Percentiles rank a stretch among this genome's conserved stretches.
Conservation (phyloP, 2,329 filamentous ascomycete genomes). For the Pestalotiopsis sp. region DNA sequence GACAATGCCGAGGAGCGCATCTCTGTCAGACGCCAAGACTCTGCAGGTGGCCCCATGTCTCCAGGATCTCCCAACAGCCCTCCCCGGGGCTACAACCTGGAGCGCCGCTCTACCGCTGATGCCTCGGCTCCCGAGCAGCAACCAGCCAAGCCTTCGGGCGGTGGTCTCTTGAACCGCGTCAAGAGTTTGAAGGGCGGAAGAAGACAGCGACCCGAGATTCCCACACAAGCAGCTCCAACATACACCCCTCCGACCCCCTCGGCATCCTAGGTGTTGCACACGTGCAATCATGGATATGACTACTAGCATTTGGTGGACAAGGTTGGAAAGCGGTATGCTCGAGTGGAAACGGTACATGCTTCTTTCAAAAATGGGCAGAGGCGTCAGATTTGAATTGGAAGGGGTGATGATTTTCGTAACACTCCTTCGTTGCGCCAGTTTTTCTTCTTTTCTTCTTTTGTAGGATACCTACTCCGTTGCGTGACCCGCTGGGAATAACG, state of each 20-base stretch:
- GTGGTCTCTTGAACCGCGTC: slow-evolving; percentile 75
- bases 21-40: slow-evolving; percentile 43
- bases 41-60: slow-evolving; percentile 29
- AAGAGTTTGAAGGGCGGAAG: slow-evolving; percentile 79
- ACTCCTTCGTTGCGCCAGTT: slow-evolving; percentile 2
- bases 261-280: not conserved
- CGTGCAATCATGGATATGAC: not conserved
- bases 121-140: slow-evolving; percentile 35
- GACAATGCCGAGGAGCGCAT: slow-evolving; percentile 58
- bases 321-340: not conserved
- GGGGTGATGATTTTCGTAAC: not conserved
- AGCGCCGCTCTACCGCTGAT: slow-evolving; percentile 69
- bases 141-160: slow-evolving; percentile 39
- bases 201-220: slow-evolving; percentile 45
- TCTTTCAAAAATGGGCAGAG: not conserved
- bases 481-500: not conserved
- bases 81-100: slow-evolving; percentile 53
- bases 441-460: slow-evolving; percentile 17
- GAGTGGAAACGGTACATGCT: not conserved
- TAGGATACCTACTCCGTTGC: slow-evolving; percentile 17
- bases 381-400: not conserved
- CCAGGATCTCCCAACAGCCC: slow-evolving; percentile 60
- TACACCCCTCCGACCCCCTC: slow-evolving; percentile 22
- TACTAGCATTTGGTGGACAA: not conserved
- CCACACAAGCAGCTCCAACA: slow-evolving; percentile 21